Base-by-base conservation (phyloP, 2,329 filamentous ascomycete species). In the Massarina eburnea region DNA sequence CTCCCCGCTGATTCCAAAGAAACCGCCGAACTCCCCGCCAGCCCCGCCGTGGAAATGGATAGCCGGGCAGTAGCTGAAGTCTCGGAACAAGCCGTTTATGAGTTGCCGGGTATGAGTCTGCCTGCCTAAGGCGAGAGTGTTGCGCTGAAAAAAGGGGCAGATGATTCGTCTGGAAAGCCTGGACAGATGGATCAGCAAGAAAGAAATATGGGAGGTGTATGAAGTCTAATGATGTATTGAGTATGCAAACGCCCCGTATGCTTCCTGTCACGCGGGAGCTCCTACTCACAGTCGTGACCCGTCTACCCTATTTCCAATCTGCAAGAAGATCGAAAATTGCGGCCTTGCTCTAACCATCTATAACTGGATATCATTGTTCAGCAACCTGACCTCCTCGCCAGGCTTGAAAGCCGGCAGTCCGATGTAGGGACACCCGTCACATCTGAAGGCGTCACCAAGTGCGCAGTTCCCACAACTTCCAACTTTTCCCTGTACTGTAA, bases 401-500 rank as follows among this genome's bases (percentile, higher is more conserved):
- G 91, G 91, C 78, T 96, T 96, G 78, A 99, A 99, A 4, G 94
- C 88, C 12, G 94, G 94, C 57, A 99, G 79, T 4, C 91, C 91
- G 61, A 95, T 88, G 67, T 94, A 96, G 1, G 91, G 91, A 62
- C 85, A 89, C 2, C 81, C 79, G 56, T 81, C 78, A 54, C 80
- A 82, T 17, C 79, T 67, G 63, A 80, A 80, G 0, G 94, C 92
- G 71, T 97, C 92, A 40, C 94, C 94, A 14, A 99, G 79, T 21
- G 91, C 87, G 72, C 94, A 97, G 73, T 92, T 96, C 21, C 90
- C 90, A 70, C 94, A 99, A 15, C 89, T 95, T 43, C 94, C 92
- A 5, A 92, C 89, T 76, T 96, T 97, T 59, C 94, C 94, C 71
- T 95, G 81, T n/a, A 97, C 89, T 1, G 94, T 99, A 67, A 99